A percentile compares a stretch with the other conserved stretches of the same genome.
phyloP scores from a whole-genome alignment of 805 yeast genomes.

The Candida anglica region DNA sequence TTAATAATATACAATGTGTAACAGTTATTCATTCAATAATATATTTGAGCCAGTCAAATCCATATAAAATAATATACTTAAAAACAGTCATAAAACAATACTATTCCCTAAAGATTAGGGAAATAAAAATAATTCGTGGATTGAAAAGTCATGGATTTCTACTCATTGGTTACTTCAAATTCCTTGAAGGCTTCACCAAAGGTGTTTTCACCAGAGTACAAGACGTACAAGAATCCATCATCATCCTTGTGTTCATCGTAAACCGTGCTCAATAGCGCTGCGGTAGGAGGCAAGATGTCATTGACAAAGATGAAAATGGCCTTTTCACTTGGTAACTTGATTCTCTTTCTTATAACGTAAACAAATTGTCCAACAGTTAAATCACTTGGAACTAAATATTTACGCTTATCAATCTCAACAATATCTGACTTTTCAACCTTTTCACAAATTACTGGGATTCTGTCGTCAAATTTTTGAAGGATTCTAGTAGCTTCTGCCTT shows the following conservation, averaged over 20 bases:
- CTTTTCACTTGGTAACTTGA: constrained; percentile 93
- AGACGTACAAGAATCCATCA: constrained; percentile 93
- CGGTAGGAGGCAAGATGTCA: constrained; percentile 96
- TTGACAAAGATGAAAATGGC: constrained; percentile 97
- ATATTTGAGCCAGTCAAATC: constrained; percentile 4
- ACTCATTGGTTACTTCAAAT: neutral
- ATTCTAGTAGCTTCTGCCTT: constrained; percentile 92
- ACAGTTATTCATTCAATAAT: neutral
- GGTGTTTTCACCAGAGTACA: constrained; percentile 97
- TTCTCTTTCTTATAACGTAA: constrained; percentile 93
- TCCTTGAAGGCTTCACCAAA: too few species aligned
- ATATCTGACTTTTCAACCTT: constrained; percentile 95
- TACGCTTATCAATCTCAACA: constrained; percentile 94
- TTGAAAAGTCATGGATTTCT: neutral
- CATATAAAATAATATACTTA: constrained; percentile 1
- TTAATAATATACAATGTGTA: neutral
- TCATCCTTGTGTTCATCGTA: constrained; percentile 97
- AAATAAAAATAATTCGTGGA: neutral
- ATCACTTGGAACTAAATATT: constrained; percentile 94
- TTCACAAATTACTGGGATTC: constrained; percentile 97
- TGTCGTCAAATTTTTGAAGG: constrained; percentile 79
- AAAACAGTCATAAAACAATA: constrained; percentile 1
- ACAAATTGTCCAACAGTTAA: constrained; percentile 97
- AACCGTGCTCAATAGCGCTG: constrained; percentile 91
- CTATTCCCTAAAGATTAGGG: too few species aligned